These are phyloP conservation scores for Fibroporia radiculosa DNA, from an alignment of 768 basidiomycete species.

Conservation along the genomic window DNA sequence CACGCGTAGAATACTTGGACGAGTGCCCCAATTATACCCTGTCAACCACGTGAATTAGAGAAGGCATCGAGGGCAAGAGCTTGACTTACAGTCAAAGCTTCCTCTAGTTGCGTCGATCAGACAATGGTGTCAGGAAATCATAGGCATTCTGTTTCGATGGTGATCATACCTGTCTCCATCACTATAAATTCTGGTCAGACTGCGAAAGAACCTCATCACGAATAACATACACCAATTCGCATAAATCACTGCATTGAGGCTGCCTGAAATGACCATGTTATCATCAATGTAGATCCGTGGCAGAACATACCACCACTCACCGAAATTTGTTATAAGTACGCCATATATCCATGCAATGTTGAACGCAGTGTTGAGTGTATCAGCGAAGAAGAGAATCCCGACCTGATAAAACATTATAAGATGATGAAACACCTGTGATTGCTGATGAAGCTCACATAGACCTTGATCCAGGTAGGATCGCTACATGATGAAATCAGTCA, in stretches of 20 bases:
- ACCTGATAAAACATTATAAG: conserved; percentile 10
- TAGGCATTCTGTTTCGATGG: too few relatives aligned
- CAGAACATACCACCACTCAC: conserved; percentile 9
- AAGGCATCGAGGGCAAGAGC: not conserved
- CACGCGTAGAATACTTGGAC: conserved; percentile 21
- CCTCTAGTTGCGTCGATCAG: conserved; percentile 11
- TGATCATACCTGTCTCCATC: conserved; percentile 10
- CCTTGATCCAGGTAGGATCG: conserved; percentile 15
- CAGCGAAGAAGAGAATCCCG: conserved; percentile 11
- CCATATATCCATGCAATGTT: conserved; percentile 15
- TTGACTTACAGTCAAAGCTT: conserved; percentile 2
- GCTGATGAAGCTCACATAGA: conserved; percentile 11
- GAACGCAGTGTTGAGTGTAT: conserved; percentile 16
- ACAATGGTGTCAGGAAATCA: conserved; percentile 12
- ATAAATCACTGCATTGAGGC: not conserved
- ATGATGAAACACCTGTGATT: not conserved
- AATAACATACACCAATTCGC: conserved; percentile 1
- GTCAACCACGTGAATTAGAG: not conserved
- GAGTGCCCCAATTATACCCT: conserved; percentile 17
- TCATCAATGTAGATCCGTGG: not conserved
- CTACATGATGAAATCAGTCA: conserved; percentile 5
- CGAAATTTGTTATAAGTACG: conserved; percentile 14
- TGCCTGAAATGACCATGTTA: not conserved
- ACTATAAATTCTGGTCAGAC: conserved; percentile 16
- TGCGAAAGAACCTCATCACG: not conserved